Evolutionary conservation across 768 basidiomycete species (phyloP).

Genomic region (Trametes meyenii): DNA sequence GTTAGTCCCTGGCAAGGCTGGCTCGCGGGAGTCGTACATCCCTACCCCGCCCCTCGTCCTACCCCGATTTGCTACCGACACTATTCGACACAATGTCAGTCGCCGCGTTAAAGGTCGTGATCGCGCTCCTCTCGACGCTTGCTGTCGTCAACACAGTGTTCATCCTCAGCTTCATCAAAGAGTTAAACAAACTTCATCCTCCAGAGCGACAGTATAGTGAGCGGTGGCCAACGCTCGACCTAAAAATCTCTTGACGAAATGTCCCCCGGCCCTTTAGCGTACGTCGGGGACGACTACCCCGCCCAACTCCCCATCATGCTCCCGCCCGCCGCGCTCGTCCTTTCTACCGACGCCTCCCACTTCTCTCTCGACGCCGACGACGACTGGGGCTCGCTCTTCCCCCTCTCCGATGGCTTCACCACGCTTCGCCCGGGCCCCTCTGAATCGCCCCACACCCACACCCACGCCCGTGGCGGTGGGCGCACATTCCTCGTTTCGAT

Average conservation of each 20-base stretch:
- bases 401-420: conserved; percentile 10
- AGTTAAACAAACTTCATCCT: not conserved
- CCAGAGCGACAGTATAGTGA: conserved; percentile 3
- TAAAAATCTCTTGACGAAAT: too few species aligned
- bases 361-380: conserved; percentile 39
- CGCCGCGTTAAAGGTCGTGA: not conserved
- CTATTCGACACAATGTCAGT: not conserved
- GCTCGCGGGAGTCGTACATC: not conserved
- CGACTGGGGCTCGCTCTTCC: conserved; percentile 39
- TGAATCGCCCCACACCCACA: conserved; percentile 17
- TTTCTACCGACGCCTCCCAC: conserved; percentile 30
- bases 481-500: conserved; percentile 29
- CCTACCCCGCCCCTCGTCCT: not conserved
- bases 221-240: not conserved
- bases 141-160: not conserved
- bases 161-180: not conserved
- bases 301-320: conserved; percentile 36
- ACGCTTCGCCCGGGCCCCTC: conserved; percentile 16
- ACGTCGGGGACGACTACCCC: conserved; percentile 34
- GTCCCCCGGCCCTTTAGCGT: conserved; percentile 22
- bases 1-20: too few species aligned
- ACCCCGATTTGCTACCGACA: not conserved
- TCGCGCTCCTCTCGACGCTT: not conserved
- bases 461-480: too few species aligned
- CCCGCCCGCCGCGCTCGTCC: conserved; percentile 34